These are phyloP conservation scores for Waltergamsia citrina DNA, from an alignment of 2,329 filamentous ascomycete species.

Conservation along the genomic window DNA sequence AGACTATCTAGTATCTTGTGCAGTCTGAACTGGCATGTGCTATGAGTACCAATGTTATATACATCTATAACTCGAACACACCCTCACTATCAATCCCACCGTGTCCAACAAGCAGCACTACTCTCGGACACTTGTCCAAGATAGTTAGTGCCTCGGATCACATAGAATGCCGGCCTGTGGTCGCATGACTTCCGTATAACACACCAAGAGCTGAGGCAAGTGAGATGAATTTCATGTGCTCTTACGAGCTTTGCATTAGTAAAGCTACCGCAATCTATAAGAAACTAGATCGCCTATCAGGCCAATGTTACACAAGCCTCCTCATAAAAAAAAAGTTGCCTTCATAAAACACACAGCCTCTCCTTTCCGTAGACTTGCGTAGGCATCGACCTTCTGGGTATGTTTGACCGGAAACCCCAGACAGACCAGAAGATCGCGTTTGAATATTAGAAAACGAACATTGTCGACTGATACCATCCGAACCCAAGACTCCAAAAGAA, in stretches of 20 bases:
- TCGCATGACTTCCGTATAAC: too few relatives aligned
- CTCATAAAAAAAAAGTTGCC: not conserved
- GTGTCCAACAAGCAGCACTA: too few relatives aligned
- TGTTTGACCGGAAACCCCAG: not conserved
- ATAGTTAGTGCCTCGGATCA: too few relatives aligned
- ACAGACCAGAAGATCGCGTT: constrained; percentile 3
- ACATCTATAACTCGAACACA: too few relatives aligned
- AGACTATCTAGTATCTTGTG: not conserved
- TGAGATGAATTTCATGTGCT: too few relatives aligned
- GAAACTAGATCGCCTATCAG: not conserved
- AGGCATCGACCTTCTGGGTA: not conserved
- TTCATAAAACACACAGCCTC: not conserved
- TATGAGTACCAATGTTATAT: too few relatives aligned
- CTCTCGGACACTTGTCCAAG: too few relatives aligned
- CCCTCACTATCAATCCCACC: too few relatives aligned
- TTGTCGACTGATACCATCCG: constrained; percentile 25
- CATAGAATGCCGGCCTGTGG: too few relatives aligned
- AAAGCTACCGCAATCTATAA: constrained; percentile 3
- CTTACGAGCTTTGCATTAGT: too few relatives aligned
- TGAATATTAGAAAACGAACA: constrained; percentile 15
- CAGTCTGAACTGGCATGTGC: too few relatives aligned
- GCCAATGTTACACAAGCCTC: not conserved
- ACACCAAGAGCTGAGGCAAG: too few relatives aligned
- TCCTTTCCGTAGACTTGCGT: not conserved
- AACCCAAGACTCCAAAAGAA: constrained; percentile 30